These are phyloP conservation scores for Aspergillus ochraceoroseus DNA, from an alignment of 2,329 filamentous ascomycete species.

Conservation along the genomic window DNA sequence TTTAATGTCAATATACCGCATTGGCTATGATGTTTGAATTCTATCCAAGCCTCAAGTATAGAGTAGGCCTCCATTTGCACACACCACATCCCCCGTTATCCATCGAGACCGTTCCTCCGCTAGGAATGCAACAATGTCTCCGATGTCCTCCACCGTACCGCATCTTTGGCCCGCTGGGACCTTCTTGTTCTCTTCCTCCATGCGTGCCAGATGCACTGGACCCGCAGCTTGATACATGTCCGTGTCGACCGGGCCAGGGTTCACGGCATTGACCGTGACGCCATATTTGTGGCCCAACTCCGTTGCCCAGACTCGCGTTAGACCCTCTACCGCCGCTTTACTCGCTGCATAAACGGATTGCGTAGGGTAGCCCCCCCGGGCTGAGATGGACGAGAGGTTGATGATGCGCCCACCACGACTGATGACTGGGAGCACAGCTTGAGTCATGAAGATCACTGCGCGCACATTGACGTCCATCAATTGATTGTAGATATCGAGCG, in stretches of 20 bases:
- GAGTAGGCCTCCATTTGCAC: slow-evolving; percentile 21
- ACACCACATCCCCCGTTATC: slow-evolving; percentile 23
- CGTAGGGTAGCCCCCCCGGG: slow-evolving; percentile 17
- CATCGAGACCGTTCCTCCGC: slow-evolving; percentile 18
- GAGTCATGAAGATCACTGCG: slow-evolving; percentile 23
- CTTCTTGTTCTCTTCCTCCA: slow-evolving; percentile 20
- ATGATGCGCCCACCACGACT: slow-evolving; percentile 18
- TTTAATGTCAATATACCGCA: no score
- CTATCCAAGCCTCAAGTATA: slow-evolving; percentile 8
- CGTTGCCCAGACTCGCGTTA: slow-evolving; percentile 57
- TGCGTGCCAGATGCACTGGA: slow-evolving; percentile 13
- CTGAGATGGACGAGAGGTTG: slow-evolving; percentile 21
- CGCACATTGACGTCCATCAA: slow-evolving; percentile 21
- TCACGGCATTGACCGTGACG: slow-evolving; percentile 30
- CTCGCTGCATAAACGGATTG: slow-evolving; percentile 59
- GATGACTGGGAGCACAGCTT: slow-evolving; percentile 17
- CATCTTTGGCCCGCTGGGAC: slow-evolving; percentile 18
- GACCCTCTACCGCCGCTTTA: slow-evolving; percentile 58
- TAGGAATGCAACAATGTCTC: slow-evolving; percentile 22
- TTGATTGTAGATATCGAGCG: slow-evolving; percentile 16
- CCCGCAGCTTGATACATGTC: slow-evolving; percentile 20
- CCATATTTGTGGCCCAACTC: slow-evolving; percentile 29
- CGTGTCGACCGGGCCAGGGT: slow-evolving; percentile 28
- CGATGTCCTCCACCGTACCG: slow-evolving; percentile 22
- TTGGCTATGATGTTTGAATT: no score